Percentiles rank a stretch among this genome's conserved stretches.
These are phyloP conservation scores for Phytopythium aichiense DNA, from an alignment of 352 stramenopile species.

Conservation along the genomic window DNA sequence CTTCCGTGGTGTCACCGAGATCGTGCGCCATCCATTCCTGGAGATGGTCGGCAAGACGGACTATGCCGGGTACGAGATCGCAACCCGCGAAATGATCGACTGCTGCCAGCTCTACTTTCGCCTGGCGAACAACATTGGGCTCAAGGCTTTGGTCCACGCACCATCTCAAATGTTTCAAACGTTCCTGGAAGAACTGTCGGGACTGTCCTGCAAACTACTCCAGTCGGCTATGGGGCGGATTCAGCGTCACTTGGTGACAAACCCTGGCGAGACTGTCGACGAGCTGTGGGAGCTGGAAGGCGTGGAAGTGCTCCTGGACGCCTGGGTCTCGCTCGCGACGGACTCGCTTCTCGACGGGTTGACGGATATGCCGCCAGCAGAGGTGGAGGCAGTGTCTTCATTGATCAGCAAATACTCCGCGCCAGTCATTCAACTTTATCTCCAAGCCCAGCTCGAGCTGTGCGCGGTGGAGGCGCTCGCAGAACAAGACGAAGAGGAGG, in stretches of 20 bases:
- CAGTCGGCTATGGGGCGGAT: conserved; percentile 63
- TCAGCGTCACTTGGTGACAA: conserved; percentile 42
- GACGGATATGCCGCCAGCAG: conserved; percentile 16
- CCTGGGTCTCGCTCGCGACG: conserved; percentile 71
- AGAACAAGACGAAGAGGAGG: conserved; percentile 78
- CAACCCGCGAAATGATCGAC: conserved; percentile 79
- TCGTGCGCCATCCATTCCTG: conserved; percentile 74
- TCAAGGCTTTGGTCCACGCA: conserved; percentile 44
- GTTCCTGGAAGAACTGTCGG: conserved; percentile 67
- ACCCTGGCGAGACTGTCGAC: conserved; percentile 43
- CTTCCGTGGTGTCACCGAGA: conserved; percentile 52
- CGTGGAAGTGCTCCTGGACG: conserved; percentile 75
- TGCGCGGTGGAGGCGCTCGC: conserved; percentile 58
- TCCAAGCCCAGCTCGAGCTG: conserved; percentile 72
- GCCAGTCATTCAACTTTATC: conserved; percentile 67
- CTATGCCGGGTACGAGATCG: conserved; percentile 59
- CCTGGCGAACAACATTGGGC: conserved; percentile 69
- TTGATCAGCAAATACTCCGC: conserved; percentile 54
- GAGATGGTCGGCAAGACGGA: conserved; percentile 61
- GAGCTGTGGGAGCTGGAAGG: conserved; percentile 85
- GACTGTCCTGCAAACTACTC: conserved; percentile 66
- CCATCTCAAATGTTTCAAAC: conserved; percentile 41
- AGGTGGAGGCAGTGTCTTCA: conserved; percentile 30
- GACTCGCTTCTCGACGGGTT: conserved; percentile 49
- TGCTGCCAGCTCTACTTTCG: conserved; percentile 79